These are phyloP conservation scores for Phoenix roebelenii DNA, from an alignment of 176 grass and related monocot species.

Conservation along the genomic window DNA sequence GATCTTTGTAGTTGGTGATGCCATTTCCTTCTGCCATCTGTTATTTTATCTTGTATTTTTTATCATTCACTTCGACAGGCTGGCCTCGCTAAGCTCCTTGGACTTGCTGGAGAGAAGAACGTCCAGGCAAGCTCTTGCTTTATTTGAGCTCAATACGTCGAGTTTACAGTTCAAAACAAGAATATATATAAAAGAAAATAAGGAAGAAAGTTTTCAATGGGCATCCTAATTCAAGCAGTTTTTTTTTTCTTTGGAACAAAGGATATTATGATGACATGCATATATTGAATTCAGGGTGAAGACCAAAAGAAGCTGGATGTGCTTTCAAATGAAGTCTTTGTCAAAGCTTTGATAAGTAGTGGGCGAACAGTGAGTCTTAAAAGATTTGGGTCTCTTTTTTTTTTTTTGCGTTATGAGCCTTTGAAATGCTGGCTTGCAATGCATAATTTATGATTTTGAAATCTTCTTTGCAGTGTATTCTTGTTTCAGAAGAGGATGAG, in stretches of 20 bases:
- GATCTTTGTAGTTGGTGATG: background rate
- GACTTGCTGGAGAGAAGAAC: constrained; percentile 86
- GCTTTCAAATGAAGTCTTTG: constrained; percentile 92
- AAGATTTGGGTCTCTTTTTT: background rate
- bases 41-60: constrained; percentile 1
- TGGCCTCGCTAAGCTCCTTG: constrained; percentile 77
- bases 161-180: too few species aligned
- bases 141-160: too few species aligned
- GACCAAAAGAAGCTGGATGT: constrained; percentile 99
- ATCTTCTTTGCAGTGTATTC: constrained; percentile 43
- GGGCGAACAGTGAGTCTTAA: constrained; percentile 60
- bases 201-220: too few species aligned
- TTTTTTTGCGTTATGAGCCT: background rate
- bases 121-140: constrained; percentile 45
- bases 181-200: too few species aligned
- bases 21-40: background rate
- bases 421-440: background rate
- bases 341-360: constrained; percentile 93
- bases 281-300: constrained; percentile 47
- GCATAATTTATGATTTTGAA: background rate
- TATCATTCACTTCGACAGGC: constrained; percentile 32
- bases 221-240: too few species aligned
- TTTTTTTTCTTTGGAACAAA: too few species aligned
- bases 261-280: too few species aligned
- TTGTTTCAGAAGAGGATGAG: constrained; percentile 96